Base-by-base conservation (phyloP, 305 asterid species). In the Fraxinus sp. region DNA sequence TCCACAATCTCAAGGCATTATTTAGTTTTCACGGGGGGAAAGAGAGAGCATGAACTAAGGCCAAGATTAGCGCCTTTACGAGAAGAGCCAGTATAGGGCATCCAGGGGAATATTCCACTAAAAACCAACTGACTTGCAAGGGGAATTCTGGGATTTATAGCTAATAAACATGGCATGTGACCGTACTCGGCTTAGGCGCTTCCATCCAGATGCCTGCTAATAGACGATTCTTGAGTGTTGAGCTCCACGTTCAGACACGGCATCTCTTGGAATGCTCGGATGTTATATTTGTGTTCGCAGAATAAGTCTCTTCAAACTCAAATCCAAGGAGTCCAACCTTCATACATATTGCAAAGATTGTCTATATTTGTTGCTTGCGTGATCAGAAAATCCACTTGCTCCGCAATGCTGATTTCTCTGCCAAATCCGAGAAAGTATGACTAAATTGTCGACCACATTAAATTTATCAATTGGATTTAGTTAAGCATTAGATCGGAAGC, bases 281-380 rank as follows among this genome's bases (percentile, higher is more conserved):
- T 75, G 78, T 75, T 74, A 83, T 80, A 49, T 76, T 55, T 43
- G 78, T 26, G 70, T 26, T 82, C 33, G 77, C 41, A 24, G 80
- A 80, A 81, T 77, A 78, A 68, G 75, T 83, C 81, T 77, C 75
- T 75, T 77, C 72, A 52, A 78, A 80, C 83, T 96, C 90, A 97
- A 89, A 97, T 97, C 99, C 99, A 95, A 85, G 99, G 99, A 11
- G 99, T 97, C 99, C 99, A 97, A 57, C 99, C 99, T 91, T 97
- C 99, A 72, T 97, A 97, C 99, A 97, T 97, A 82, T 93, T 97
- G 87, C 99, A 97, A 75, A 96, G 97, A 91, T 97, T 97, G 87
- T 97, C 98, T 7, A 91, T 78, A 80, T 92, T 92, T n/a, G 97
- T 93, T 59, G 99, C 98, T 89, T 97, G 99, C 87, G 90, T 90